phyloP scores from a whole-genome alignment of 176 grass and related monocot species.

The Hordeum marinum region DNA sequence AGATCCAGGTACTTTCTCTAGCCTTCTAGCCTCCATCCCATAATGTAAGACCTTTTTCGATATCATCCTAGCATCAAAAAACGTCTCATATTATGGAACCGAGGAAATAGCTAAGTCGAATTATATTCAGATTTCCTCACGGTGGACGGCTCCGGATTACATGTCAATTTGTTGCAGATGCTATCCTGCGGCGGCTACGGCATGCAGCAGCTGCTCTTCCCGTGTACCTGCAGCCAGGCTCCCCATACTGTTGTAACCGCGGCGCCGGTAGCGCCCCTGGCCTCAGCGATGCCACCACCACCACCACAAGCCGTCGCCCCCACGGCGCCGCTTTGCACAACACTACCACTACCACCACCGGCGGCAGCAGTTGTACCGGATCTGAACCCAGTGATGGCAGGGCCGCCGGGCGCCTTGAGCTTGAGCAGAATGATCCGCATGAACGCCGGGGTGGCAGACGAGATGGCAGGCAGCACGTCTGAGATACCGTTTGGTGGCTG shows the following conservation, averaged over 20 bases:
- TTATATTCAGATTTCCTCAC: background rate
- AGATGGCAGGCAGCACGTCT: background rate
- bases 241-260: background rate
- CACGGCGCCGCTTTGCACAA: background rate
- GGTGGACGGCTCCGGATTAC: no score
- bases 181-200: background rate
- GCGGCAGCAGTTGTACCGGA: background rate
- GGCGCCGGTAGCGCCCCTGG: background rate
- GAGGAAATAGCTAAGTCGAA: no score
- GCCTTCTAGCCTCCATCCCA: no score
- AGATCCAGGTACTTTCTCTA: background rate
- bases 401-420: no score
- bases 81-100: no score
- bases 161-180: background rate
- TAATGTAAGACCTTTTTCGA: no score
- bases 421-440: background rate
- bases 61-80: no score
- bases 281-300: background rate
- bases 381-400: background rate
- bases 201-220: background rate
- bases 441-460: background rate
- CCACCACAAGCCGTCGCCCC: no score
- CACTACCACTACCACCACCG: background rate
- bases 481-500: conserved; percentile 4
- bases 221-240: background rate